Conservation (phyloP, 495 filamentous ascomycete genomes). For the Annulohypoxylon nitens region DNA sequence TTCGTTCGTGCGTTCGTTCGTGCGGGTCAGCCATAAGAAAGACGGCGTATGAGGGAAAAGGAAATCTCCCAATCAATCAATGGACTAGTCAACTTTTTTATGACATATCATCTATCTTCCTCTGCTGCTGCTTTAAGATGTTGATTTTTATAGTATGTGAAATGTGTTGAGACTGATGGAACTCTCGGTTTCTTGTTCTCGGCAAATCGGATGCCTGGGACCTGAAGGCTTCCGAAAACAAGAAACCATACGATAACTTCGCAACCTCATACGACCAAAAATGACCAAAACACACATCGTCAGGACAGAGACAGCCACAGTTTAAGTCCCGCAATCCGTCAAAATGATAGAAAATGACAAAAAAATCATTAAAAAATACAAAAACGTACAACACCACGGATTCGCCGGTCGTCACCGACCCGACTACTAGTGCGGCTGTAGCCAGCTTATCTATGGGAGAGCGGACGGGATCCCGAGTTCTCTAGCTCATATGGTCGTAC, state of each 20-base stretch:
- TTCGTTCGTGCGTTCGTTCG: constrained; percentile 31
- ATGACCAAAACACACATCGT: neutral
- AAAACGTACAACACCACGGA: constrained; percentile 62
- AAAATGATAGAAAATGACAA: neutral
- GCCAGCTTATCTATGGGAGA: constrained; percentile 61
- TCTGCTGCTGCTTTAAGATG: neutral
- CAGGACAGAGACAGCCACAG: neutral
- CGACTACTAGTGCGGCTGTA: constrained; percentile 61
- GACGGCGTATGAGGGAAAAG: neutral
- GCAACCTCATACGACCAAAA: neutral
- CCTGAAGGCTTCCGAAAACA: neutral
- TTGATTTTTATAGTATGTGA: neutral
- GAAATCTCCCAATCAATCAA: constrained; percentile 13
- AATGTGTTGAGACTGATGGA: neutral
- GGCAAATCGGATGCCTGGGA: neutral
- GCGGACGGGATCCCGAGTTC: constrained; percentile 65
- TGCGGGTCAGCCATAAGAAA: constrained; percentile 1
- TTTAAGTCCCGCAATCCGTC: neutral
- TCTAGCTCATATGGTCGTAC: constrained; percentile 63
- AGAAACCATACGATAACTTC: neutral
- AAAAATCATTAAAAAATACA: neutral
- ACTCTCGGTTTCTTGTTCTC: neutral
- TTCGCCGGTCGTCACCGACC: constrained; percentile 66
- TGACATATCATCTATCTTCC: neutral
- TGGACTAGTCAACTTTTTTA: neutral